Evolutionary conservation across 257 asterid genomes (phyloP).

Genomic region (Gynochthodes officinalis): DNA sequence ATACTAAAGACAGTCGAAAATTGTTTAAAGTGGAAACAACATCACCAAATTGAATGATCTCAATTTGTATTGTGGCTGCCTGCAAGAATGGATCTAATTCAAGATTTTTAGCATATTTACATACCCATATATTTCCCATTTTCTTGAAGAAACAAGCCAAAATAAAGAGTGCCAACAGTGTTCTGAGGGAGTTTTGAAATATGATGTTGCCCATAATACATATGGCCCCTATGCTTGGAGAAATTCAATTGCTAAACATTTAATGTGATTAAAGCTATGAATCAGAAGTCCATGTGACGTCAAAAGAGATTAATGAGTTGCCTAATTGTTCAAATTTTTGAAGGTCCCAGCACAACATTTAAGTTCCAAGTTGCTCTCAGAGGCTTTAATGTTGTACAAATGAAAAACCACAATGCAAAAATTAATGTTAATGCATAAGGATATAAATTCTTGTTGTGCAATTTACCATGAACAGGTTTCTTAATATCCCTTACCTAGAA

Average conservation of each 20-base stretch:
- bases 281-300: not conserved
- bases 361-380: no score
- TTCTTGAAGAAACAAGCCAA: not conserved
- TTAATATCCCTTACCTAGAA: no score
- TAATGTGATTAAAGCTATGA: not conserved
- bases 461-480: no score
- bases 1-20: not conserved
- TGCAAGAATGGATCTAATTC: not conserved
- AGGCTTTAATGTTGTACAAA: no score
- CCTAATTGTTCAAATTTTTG: not conserved
- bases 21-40: not conserved
- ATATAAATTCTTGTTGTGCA: no score
- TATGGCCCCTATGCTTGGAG: not conserved
- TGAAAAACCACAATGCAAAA: no score
- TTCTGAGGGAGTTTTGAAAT: not conserved
- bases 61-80: conserved; percentile 1
- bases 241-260: not conserved
- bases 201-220: not conserved
- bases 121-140: no score
- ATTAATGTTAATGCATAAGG: no score
- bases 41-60: not conserved
- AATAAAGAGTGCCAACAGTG: not conserved
- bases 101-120: not conserved
- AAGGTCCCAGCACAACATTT: no score
- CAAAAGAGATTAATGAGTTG: not conserved